A percentile compares a stretch with the other conserved stretches of the same genome.
These are phyloP conservation scores for Quercus lobata DNA, from an alignment of 331 rosid genomes.

Conservation along the genomic window DNA sequence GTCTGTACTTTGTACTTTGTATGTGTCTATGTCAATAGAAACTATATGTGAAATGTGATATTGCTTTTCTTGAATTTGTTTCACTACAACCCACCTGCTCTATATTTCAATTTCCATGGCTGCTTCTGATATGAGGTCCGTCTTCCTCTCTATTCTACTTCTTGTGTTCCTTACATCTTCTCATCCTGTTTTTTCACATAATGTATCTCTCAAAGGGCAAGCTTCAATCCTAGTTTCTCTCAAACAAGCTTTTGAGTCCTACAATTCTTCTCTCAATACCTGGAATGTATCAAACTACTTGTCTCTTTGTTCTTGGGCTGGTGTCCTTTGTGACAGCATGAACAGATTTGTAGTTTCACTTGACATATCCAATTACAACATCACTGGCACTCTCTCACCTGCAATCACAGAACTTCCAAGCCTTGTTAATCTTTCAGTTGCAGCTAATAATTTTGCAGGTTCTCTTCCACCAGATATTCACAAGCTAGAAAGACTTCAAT, in stretches of 20 bases:
- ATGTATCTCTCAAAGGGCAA: slow-evolving; percentile 45
- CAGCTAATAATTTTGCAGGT: slow-evolving; percentile 58
- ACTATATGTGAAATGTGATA: slow-evolving; percentile 20
- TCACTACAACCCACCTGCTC: slow-evolving; percentile 17
- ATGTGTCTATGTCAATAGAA: slow-evolving; percentile 1
- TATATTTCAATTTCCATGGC: slow-evolving; percentile 28
- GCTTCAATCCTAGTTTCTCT: slow-evolving; percentile 67
- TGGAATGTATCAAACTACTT: slow-evolving; percentile 58
- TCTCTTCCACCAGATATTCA: slow-evolving; percentile 43
- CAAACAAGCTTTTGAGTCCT: slow-evolving; percentile 46
- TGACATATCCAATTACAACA: slow-evolving; percentile 55
- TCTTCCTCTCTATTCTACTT: slow-evolving; percentile 6
- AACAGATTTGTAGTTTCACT: slow-evolving; percentile 53
- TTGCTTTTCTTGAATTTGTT: slow-evolving; percentile 18
- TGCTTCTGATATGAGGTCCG: slow-evolving; percentile 23
- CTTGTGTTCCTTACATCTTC: slow-evolving; percentile 14
- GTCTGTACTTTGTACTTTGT: not conserved
- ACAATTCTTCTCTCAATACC: slow-evolving; percentile 32
- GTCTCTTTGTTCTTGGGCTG: slow-evolving; percentile 71
- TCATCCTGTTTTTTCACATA: slow-evolving; percentile 40
- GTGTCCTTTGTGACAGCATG: slow-evolving; percentile 55
- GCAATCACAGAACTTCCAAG: slow-evolving; percentile 43
- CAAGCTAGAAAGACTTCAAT: slow-evolving; percentile 36
- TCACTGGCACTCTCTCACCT: slow-evolving; percentile 73
- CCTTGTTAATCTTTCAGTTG: slow-evolving; percentile 52